These are phyloP conservation scores for Penicillium sp. DNA, from an alignment of 2,329 filamentous ascomycete genomes.

Conservation along the genomic window DNA sequence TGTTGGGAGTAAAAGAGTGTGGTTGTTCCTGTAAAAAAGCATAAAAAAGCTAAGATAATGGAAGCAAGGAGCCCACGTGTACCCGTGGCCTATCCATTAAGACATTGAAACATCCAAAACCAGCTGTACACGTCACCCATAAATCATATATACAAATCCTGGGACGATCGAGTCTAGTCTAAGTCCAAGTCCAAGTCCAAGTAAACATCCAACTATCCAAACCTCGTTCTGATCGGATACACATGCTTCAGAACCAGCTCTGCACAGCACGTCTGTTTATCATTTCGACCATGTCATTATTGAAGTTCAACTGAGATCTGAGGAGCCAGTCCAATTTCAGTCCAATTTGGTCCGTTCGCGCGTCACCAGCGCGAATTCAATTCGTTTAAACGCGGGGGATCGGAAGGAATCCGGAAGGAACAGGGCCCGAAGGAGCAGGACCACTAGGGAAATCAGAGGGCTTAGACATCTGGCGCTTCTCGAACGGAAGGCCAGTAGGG, in stretches of 20 bases:
- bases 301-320: background rate
- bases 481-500: background rate
- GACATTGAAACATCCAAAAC: slow-evolving; percentile 6
- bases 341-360: background rate
- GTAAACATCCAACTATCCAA: background rate
- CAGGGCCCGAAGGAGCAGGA: background rate
- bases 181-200: background rate
- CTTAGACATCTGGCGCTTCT: background rate
- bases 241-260: background rate
- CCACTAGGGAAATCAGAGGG: background rate
- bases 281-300: background rate
- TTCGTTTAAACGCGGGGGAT: slow-evolving; percentile 4
- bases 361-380: background rate
- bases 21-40: slow-evolving; percentile 5
- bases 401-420: background rate
- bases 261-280: background rate
- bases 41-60: slow-evolving; percentile 3
- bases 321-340: background rate
- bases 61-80: slow-evolving; percentile 2
- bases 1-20: background rate
- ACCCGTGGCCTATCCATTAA: slow-evolving; percentile 1
- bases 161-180: background rate
- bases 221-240: background rate
- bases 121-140: slow-evolving; percentile 8
- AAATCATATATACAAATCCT: slow-evolving; percentile 1